Percentiles rank a stretch among this genome's conserved stretches.
Evolutionary conservation across 2,329 filamentous ascomycete species (phyloP).

Genomic region (Scedosporium dehoogii): DNA sequence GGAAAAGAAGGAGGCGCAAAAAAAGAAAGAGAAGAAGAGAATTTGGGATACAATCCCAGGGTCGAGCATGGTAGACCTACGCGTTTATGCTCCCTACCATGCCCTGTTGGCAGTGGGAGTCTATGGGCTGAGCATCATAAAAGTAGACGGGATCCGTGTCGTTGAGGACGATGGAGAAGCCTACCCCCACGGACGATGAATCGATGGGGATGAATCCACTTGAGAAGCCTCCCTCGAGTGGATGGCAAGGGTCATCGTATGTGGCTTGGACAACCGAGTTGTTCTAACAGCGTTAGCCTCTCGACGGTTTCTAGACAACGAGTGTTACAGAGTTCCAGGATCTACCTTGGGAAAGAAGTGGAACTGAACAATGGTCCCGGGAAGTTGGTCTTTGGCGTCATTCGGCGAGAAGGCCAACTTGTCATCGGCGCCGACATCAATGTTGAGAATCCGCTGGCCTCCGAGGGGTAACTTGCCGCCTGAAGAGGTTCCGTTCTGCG

Average conservation of each 20-base stretch:
- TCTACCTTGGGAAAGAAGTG: constrained; percentile 20
- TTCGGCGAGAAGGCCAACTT: constrained; percentile 21
- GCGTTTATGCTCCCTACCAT: constrained; percentile 40
- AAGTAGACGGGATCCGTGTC: constrained; percentile 26
- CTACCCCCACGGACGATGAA: constrained; percentile 19
- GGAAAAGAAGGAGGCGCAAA: neutral
- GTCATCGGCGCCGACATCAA: constrained; percentile 22
- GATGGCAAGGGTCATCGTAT: constrained; percentile 29
- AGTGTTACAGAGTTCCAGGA: neutral
- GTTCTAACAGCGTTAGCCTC: constrained; percentile 13
- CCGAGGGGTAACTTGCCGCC: constrained; percentile 14
- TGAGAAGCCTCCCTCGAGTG: constrained; percentile 25
- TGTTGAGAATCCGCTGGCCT: constrained; percentile 21
- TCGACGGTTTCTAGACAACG: neutral
- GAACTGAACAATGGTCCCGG: constrained; percentile 23
- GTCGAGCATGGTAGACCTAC: neutral
- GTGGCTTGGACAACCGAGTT: constrained; percentile 28
- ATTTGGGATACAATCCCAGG: too few relatives aligned
- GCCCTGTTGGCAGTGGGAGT: constrained; percentile 26
- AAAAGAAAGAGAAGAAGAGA: neutral
- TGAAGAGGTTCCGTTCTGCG: neutral
- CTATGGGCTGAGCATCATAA: constrained; percentile 24
- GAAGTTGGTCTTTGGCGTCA: constrained; percentile 20
- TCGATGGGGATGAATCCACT: constrained; percentile 27
- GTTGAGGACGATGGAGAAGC: constrained; percentile 20